A percentile compares a stretch with the other conserved stretches of the same genome.
Evolutionary conservation across 495 filamentous ascomycete genomes (phyloP).

Genomic region (Barbatosphaeria neglecta): DNA sequence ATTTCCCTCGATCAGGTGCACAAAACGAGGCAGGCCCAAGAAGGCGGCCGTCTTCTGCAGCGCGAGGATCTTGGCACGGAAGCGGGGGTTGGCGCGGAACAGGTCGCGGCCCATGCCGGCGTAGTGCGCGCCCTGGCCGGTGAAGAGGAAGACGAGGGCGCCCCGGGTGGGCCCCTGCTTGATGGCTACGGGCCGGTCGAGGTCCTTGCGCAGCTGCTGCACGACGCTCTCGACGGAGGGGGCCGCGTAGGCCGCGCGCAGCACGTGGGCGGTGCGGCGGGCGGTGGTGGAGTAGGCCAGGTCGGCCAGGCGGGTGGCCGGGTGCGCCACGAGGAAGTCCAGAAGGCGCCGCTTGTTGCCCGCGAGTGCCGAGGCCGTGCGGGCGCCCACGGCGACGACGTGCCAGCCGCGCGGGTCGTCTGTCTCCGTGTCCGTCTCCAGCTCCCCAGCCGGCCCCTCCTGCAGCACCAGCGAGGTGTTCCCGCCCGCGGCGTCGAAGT

Average conservation of each 20-base stretch:
- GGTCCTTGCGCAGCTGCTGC: slow-evolving; percentile 25
- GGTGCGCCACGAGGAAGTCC: slow-evolving; percentile 40
- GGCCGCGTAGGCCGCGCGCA: slow-evolving; percentile 53
- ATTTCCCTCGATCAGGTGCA: slow-evolving; percentile 58
- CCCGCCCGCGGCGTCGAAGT: slow-evolving; percentile 58
- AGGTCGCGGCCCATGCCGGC: slow-evolving; percentile 59
- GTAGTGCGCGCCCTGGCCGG: slow-evolving; percentile 59
- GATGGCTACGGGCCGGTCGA: slow-evolving; percentile 31
- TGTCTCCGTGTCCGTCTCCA: slow-evolving; percentile 11
- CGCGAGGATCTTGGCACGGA: slow-evolving; percentile 57
- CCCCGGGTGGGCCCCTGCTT: slow-evolving; percentile 33
- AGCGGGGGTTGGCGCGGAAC: slow-evolving; percentile 50
- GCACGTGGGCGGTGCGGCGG: slow-evolving; percentile 58
- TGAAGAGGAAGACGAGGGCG: slow-evolving; percentile 57
- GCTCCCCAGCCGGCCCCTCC: slow-evolving; percentile 37
- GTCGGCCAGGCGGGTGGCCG: slow-evolving; percentile 37
- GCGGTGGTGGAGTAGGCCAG: slow-evolving; percentile 77
- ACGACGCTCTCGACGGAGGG: slow-evolving; percentile 36
- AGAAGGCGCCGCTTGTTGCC: slow-evolving; percentile 38
- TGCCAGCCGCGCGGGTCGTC: slow-evolving; percentile 41
- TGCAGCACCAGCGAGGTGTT: slow-evolving; percentile 56
- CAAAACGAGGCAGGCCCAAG: slow-evolving; percentile 59
- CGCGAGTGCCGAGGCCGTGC: slow-evolving; percentile 44
- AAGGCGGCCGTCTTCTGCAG: slow-evolving; percentile 55
- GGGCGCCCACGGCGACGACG: slow-evolving; percentile 46